Percentiles rank a stretch among this genome's conserved stretches.
Evolutionary conservation across 768 basidiomycete species (phyloP).

Genomic region (Austroboletus eburneus): DNA sequence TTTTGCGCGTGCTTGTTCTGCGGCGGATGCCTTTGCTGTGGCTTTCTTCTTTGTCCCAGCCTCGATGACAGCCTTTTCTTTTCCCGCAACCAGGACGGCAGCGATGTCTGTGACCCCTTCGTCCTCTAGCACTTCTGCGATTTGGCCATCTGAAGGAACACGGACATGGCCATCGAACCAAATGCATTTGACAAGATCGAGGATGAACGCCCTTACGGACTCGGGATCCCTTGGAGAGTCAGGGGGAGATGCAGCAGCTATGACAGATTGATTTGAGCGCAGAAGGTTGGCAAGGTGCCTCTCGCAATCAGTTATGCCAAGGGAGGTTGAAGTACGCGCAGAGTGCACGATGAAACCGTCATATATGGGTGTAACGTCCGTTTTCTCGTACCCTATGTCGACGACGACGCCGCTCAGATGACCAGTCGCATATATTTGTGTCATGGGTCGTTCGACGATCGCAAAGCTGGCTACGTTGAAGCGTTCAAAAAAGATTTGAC

Average conservation of each 20-base stretch:
- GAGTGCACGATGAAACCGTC: conserved; percentile 63
- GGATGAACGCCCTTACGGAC: conserved; percentile 45
- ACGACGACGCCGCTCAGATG: conserved; percentile 71
- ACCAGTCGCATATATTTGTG: conserved; percentile 77
- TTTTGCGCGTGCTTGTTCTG: conserved; percentile 73
- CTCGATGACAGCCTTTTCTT: conserved; percentile 85
- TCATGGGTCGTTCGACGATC: conserved; percentile 78
- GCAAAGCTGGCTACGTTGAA: conserved; percentile 85
- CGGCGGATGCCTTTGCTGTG: conserved; percentile 67
- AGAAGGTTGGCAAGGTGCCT: conserved; percentile 72
- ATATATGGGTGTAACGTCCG: conserved; percentile 73
- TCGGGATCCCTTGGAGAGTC: conserved; percentile 45
- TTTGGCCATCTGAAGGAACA: conserved; percentile 72
- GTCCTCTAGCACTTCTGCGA: conserved; percentile 58
- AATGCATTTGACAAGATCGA: conserved; percentile 62
- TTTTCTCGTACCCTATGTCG: conserved; percentile 73
- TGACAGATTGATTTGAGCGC: conserved; percentile 61
- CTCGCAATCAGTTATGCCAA: conserved; percentile 73
- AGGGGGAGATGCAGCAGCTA: conserved; percentile 53
- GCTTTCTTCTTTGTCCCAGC: conserved; percentile 76
- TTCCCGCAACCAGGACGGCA: conserved; percentile 85
- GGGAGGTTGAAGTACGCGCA: conserved; percentile 49
- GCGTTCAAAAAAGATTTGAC: conserved; percentile 87
- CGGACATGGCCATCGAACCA: conserved; percentile 64
- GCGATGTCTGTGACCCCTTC: conserved; percentile 90